Percentiles rank a stretch among this genome's conserved stretches.
phyloP scores from a whole-genome alignment of 768 basidiomycete genomes.

The Tulasnella calospora region DNA sequence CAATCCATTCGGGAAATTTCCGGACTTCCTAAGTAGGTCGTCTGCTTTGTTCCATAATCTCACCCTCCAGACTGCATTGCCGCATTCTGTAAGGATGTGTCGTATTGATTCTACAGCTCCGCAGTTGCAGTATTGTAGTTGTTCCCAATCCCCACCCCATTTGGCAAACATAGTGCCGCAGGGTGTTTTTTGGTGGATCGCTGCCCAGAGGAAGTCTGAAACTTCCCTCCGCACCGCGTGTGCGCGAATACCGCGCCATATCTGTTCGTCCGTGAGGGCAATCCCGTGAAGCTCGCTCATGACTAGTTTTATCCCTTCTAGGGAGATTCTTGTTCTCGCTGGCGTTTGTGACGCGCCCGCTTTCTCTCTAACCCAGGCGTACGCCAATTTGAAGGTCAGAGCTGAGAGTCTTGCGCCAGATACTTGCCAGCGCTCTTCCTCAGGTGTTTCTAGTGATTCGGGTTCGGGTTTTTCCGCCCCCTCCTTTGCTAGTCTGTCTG shows the following conservation, averaged over 20 bases:
- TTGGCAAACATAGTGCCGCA: too few relatives aligned
- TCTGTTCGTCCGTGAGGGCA: background rate
- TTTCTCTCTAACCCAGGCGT: background rate
- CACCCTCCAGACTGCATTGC: too few relatives aligned
- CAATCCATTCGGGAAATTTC: background rate
- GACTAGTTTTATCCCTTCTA: too few relatives aligned
- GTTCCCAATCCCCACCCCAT: too few relatives aligned
- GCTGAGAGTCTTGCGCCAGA: background rate
- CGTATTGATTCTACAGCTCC: too few relatives aligned
- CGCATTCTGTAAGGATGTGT: too few relatives aligned
- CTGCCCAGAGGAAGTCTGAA: conserved; percentile 2
- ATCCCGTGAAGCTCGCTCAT: too few relatives aligned
- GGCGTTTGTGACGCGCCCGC: too few relatives aligned
- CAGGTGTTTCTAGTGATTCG: background rate
- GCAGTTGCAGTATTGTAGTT: too few relatives aligned
- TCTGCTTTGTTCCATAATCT: too few relatives aligned
- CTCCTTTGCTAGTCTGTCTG: background rate
- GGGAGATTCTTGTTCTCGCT: too few relatives aligned
- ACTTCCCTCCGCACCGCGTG: background rate
- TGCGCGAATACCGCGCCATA: background rate
- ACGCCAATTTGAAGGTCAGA: background rate
- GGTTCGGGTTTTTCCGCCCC: background rate
- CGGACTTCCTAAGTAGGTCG: background rate
- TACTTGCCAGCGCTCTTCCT: background rate
- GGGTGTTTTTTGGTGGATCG: background rate